These are phyloP conservation scores for Hanseniaspora lindneri DNA, from an alignment of 805 yeast species.

Conservation along the genomic window DNA sequence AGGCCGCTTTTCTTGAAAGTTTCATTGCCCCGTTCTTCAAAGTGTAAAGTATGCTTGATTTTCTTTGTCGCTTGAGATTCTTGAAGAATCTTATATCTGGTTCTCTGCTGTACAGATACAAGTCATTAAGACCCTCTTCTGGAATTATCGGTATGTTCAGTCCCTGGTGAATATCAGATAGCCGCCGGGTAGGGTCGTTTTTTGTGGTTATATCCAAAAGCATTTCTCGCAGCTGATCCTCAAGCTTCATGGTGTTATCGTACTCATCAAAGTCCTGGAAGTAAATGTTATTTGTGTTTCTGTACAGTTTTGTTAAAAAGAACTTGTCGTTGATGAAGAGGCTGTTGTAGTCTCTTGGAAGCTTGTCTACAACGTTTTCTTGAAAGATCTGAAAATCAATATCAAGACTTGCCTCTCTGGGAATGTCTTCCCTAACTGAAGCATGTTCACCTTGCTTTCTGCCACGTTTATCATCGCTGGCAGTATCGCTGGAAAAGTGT, in stretches of 20 bases:
- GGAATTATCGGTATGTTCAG: slow-evolving; percentile 12
- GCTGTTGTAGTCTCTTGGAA: slow-evolving; percentile 20
- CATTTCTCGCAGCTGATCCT: slow-evolving; percentile 18
- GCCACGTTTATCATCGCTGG: background rate
- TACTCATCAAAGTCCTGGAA: slow-evolving; percentile 26
- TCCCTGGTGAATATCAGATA: slow-evolving; percentile 12
- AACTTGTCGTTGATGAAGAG: slow-evolving; percentile 25
- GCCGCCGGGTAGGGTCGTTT: slow-evolving; percentile 11
- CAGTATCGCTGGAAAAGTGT: background rate
- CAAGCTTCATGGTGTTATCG: slow-evolving; percentile 25
- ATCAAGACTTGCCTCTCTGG: background rate
- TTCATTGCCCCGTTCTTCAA: background rate
- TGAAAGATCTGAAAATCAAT: slow-evolving; percentile 1
- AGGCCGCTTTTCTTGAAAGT: background rate
- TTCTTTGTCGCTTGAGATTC: background rate
- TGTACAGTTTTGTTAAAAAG: slow-evolving; percentile 23
- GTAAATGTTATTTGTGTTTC: background rate
- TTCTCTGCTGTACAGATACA: slow-evolving; percentile 14
- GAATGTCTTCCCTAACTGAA: background rate
- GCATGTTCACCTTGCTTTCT: background rate
- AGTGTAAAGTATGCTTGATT: background rate
- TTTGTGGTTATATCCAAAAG: background rate
- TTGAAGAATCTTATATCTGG: slow-evolving; percentile 10
- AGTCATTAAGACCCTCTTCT: slow-evolving; percentile 11
- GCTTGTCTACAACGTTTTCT: slow-evolving; percentile 16